Evolutionary conservation across 345 rosid genomes (phyloP).

Genomic region (Lepidium didymum): DNA sequence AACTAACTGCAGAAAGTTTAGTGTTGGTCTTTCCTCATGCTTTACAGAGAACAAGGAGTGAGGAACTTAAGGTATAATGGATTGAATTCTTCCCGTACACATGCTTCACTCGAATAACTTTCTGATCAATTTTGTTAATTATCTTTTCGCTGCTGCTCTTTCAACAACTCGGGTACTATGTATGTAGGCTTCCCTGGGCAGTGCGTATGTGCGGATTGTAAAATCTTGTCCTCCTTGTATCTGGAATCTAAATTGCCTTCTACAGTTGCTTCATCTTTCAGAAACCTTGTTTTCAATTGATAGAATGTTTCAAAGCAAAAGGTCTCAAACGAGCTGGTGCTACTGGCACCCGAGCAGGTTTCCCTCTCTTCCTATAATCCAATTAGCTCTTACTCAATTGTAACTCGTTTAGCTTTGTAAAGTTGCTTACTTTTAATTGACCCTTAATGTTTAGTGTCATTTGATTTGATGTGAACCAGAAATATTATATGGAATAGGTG

Average conservation of each 20-base stretch:
- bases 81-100: conserved; percentile 4
- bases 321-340: conserved; percentile 78
- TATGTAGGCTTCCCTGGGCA: conserved; percentile 72
- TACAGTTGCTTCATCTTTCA: conserved; percentile 46
- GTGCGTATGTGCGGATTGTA: conserved; percentile 60
- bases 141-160: neutral
- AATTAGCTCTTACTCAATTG: neutral
- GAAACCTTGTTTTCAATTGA: conserved; percentile 65
- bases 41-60: conserved; percentile 64
- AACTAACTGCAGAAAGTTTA: conserved; percentile 60
- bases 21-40: conserved; percentile 49
- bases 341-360: conserved; percentile 83
- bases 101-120: conserved; percentile 4
- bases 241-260: conserved; percentile 73
- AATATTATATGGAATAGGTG: too few relatives aligned
- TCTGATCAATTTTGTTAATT: neutral
- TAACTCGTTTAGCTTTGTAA: neutral
- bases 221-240: conserved; percentile 68
- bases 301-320: conserved; percentile 71
- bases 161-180: conserved; percentile 1
- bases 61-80: conserved; percentile 69
- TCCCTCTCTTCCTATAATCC: neutral
- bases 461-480: too few relatives aligned
- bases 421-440: too few relatives aligned
- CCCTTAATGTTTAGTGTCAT: too few relatives aligned